Base-by-base conservation (phyloP, 2,329 filamentous ascomycete species). In the Xylaria sp. region DNA sequence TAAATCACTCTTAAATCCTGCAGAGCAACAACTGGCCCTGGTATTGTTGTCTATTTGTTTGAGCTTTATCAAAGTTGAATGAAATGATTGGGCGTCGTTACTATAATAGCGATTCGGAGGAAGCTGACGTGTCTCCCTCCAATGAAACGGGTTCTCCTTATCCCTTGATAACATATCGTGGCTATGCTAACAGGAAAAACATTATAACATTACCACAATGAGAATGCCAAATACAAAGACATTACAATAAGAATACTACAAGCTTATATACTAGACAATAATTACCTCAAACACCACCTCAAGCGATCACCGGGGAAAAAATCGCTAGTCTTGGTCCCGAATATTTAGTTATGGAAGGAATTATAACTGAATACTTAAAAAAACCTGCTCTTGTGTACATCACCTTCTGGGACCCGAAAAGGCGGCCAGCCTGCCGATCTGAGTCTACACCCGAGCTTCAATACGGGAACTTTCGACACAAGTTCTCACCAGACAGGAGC, bases 361-460 rank as follows among this genome's bases (percentile, higher is more conserved):
- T 65, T 32, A 40, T 59, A 5, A 42, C 5, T 9, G 54, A 51
- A 27, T 58, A 58, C 32, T 40, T 55, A 32, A 37, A 58, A 9
- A 64, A 29, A 16, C 63, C 63, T 10, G 55, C 48, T n/a, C 63
- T 65, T 27, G 48, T 65, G 6, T 55, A 60, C 16, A 48, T 65
- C 13, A 60, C 25, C 5, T 60, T 65, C 25, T 65, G 63, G 55
- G 57, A 16, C 27, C 12, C 10, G 4, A 5, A 44, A 18, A 44
- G 13, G 4, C 13, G 6, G 13, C 40, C 40, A 5, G 40, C 12
- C n/a, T 44, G 16, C 40, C 40, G 6, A 44, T 16, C 40, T 5
- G 18, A 27, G 4, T 5, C 10, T 13, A 13, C 3, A 60, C 55
- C 55, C n/a, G 18, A 21, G 5, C n/a, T 10, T 2, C 29, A 54